Evolutionary conservation across 2,329 filamentous ascomycete species (phyloP), one percentile per base, ranked within the genome.

Genomic region (Paecilomyces sp.): DNA sequence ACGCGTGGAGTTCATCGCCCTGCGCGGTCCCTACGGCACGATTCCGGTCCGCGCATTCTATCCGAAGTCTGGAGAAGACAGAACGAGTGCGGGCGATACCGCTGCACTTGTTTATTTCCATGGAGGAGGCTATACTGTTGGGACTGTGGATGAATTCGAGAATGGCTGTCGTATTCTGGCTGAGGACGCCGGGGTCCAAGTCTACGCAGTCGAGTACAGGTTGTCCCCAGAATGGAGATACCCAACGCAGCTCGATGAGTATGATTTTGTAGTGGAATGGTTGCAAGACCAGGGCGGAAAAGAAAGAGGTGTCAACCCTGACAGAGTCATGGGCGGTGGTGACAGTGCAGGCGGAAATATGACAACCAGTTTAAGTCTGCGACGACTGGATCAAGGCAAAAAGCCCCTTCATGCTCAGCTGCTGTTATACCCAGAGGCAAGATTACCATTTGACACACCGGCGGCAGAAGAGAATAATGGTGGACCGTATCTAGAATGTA

Each of bases 61-160:
- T 57, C 69, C 59, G 34, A 64, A 61, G 58, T 64, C 50, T 30
- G 51, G 57, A 58, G 34, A 62, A 55, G 41, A 47, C n/a, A 55
- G 61, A 47, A 56, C 22, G 50, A 57, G 28, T 60, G 56, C 28
- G 34, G 60, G 60, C 61, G 56, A 69, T 56, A 61, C 60, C 30
- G 63, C 68, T 31, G 72, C 69, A 2, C 61, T 75, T 13, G 68
- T 76, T 3, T 75, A 76, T 60, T 71, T 76, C 58, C 75, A 77
- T 57, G 71, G 74, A 9, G 73, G 73, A 8, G 72, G 74, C 1
- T 77, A 74, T 62, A 75, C 72, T 1, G 67, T 76, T 28, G 73
- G 74, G 13, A 66, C 65, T n/a, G 70, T 75, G 8, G 70, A 77
- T 53, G 73, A 77, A 53, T 76, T 75, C 56, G 72, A 76, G 59